Evolutionary conservation across 2,329 filamentous ascomycete species (phyloP).

Genomic region (Paecilomyces dactylethromorphus): DNA sequence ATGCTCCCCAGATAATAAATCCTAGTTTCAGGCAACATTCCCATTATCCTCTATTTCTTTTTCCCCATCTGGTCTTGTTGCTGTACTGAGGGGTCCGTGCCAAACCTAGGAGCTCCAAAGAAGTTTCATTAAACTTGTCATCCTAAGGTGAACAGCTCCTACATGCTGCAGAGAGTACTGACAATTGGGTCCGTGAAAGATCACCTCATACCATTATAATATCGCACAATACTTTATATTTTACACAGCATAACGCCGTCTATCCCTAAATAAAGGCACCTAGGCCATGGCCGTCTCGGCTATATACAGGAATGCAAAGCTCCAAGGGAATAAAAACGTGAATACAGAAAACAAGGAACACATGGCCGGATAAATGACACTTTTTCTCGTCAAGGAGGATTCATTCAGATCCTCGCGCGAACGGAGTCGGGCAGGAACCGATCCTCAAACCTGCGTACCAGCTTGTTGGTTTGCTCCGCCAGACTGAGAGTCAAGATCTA

Average conservation of each 20-base stretch:
- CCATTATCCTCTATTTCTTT: not conserved
- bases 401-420: constrained; percentile 40
- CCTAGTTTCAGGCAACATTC: not conserved
- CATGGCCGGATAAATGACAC: not conserved
- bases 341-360: not conserved
- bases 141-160: not conserved
- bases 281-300: constrained; percentile 1
- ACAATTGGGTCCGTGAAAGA: not conserved
- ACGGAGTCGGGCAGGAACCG: constrained; percentile 43
- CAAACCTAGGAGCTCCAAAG: not conserved
- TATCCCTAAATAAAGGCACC: constrained; percentile 10
- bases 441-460: constrained; percentile 73
- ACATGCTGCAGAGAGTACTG: not conserved
- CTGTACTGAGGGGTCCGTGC: not conserved
- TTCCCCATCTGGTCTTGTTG: not conserved
- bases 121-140: not conserved
- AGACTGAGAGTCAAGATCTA: constrained; percentile 82
- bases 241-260: constrained; percentile 11
- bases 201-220: not conserved
- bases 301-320: constrained; percentile 6
- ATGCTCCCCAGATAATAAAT: not conserved
- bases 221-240: constrained; percentile 1
- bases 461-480: constrained; percentile 94
- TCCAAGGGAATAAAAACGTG: not conserved
- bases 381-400: not conserved